phyloP scores from a whole-genome alignment of 176 grass and related monocot species.

The Phragmites australis region DNA sequence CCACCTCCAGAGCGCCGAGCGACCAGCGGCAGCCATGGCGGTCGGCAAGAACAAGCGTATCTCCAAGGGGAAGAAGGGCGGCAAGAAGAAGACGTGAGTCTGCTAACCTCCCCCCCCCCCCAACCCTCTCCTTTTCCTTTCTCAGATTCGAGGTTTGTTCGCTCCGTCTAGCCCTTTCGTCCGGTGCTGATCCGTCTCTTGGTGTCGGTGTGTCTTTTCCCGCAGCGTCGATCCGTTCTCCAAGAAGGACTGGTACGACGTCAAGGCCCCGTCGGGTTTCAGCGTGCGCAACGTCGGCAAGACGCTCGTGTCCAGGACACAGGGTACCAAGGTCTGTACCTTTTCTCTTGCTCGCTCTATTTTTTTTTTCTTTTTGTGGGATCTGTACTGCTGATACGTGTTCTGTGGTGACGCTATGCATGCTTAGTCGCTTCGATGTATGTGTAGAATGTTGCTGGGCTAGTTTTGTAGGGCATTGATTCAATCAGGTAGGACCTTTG shows the following conservation, averaged over 20 bases:
- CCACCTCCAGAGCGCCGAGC: not conserved
- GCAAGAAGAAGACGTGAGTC: slow-evolving; percentile 84
- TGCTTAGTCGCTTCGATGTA: not conserved
- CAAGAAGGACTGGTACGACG: slow-evolving; percentile 91
- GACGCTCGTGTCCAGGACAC: slow-evolving; percentile 85
- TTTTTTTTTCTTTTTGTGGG: too few relatives aligned
- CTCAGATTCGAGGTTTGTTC: not conserved
- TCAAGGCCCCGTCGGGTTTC: slow-evolving; percentile 78
- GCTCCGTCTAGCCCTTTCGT: not conserved
- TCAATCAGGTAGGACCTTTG: not conserved
- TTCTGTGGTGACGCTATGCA: not conserved
- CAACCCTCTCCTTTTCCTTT: not conserved
- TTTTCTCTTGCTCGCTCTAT: not conserved
- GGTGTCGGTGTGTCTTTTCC: not conserved
- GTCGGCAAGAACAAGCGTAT: slow-evolving; percentile 87
- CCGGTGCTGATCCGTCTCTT: not conserved
- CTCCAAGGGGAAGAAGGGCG: slow-evolving; percentile 77
- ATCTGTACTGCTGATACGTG: not conserved
- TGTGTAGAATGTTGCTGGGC: not conserved
- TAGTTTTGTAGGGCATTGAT: not conserved
- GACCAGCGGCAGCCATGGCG: slow-evolving; percentile 31
- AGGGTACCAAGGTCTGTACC: slow-evolving; percentile 70
- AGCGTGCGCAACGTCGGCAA: slow-evolving; percentile 65
- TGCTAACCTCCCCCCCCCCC: too few relatives aligned
- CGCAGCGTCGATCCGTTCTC: slow-evolving; percentile 72